Conservation (phyloP, 306 rosid genomes). For the Cucumis cinereus region DNA sequence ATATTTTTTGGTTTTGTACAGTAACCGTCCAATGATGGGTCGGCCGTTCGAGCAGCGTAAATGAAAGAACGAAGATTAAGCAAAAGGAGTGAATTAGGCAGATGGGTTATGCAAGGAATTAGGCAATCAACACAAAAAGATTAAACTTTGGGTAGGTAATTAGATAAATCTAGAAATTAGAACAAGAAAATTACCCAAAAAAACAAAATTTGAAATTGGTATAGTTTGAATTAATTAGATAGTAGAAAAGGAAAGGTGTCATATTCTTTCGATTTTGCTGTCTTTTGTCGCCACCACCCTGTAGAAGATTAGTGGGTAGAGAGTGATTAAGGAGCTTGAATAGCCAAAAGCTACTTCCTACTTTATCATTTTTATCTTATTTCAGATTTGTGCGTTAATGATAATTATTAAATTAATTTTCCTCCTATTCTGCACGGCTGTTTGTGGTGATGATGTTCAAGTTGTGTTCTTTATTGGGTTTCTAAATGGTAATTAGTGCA, state of each 20-base stretch:
- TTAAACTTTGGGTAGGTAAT: background rate
- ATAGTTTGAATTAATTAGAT: conserved; percentile 8
- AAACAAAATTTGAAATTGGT: background rate
- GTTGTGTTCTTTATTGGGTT: conserved; percentile 16
- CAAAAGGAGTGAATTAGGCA: conserved; percentile 1
- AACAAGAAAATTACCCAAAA: background rate
- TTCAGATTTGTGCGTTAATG: background rate
- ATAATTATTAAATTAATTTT: conserved; percentile 2
- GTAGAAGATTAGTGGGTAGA: background rate
- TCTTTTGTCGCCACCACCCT: conserved; percentile 20
- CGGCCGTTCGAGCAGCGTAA: conserved; percentile 21
- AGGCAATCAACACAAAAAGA: background rate
- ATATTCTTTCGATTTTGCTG: conserved; percentile 23
- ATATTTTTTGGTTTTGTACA: background rate
- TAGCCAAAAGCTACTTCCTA: conserved; percentile 18
- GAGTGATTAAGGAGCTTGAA: conserved; percentile 1
- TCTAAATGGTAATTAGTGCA: background rate
- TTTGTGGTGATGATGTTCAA: conserved; percentile 12
- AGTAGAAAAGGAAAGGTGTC: conserved; percentile 14
- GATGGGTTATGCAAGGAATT: background rate
- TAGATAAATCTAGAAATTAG: background rate
- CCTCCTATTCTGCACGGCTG: background rate
- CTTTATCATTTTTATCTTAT: conserved; percentile 8
- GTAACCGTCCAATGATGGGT: conserved; percentile 16
- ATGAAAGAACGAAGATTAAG: background rate